phyloP scores from a whole-genome alignment of 805 yeast species.

The Lipomyces mesembrius region DNA sequence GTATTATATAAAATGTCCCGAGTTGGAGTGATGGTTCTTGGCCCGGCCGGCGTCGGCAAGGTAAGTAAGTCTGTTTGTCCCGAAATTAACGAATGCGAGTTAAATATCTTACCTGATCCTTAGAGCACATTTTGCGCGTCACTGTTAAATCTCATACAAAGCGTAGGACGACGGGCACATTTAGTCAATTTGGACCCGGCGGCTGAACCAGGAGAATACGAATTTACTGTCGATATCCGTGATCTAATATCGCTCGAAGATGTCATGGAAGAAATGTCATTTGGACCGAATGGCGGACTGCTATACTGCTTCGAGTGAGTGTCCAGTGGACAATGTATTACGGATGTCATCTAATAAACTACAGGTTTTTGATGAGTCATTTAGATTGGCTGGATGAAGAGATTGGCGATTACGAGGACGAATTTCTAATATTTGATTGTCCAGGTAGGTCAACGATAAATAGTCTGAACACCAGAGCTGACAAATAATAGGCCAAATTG shows the following conservation, averaged over 20 bases:
- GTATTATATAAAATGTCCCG: slow-evolving; percentile 70
- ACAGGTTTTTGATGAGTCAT: slow-evolving; percentile 68
- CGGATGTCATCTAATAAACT: not conserved
- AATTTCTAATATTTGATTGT: slow-evolving; percentile 90
- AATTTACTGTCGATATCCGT: slow-evolving; percentile 88
- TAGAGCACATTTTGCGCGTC: slow-evolving; percentile 87
- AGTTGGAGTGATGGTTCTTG: slow-evolving; percentile 90
- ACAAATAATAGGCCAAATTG: slow-evolving; percentile 61
- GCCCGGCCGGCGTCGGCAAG: slow-evolving; percentile 98
- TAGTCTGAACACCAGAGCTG: not conserved
- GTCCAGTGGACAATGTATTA: not conserved
- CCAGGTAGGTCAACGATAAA: slow-evolving; percentile 61
- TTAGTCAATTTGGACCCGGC: slow-evolving; percentile 96
- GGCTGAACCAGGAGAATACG: slow-evolving; percentile 89
- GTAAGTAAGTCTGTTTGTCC: slow-evolving; percentile 41
- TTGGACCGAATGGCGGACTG: slow-evolving; percentile 95
- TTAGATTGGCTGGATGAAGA: slow-evolving; percentile 98
- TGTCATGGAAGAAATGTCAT: slow-evolving; percentile 90
- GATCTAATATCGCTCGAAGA: slow-evolving; percentile 89
- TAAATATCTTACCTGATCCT: not conserved
- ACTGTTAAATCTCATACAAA: slow-evolving; percentile 83
- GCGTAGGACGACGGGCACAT: slow-evolving; percentile 90
- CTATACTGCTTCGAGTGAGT: slow-evolving; percentile 87
- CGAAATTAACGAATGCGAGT: not conserved
- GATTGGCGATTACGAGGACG: slow-evolving; percentile 94